Evolutionary conservation across 305 asterid species (phyloP), one percentile per base, ranked within the genome.

Genomic region (Fraxinus sp.): DNA sequence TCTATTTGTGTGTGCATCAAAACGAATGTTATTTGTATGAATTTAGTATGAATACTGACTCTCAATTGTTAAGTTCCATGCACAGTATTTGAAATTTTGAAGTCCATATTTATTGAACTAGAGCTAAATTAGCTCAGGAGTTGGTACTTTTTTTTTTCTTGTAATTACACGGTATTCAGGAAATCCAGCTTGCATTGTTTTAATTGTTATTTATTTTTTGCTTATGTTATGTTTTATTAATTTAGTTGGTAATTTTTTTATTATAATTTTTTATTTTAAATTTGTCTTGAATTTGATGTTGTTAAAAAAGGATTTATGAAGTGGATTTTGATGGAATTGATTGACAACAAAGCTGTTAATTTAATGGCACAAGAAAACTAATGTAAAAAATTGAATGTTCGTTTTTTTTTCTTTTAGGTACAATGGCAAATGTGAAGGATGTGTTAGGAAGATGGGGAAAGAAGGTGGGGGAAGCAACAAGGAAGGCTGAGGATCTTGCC

Each of bases 401-500:
- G 43, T 30, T 30, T 62, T 84, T 83, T 66, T 88, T 78, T 10
- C 79, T 82, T 78, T 68, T 83, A 93, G 97, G 89, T 81, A 91
- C 92, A 37, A 90, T 95, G 97, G 93, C 90, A 71, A 88, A 80
- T 81, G 94, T 92, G 73, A 93, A 93, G 89, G 97, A 87, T 87
- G 95, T 88, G 79, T 82, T 95, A 18, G 98, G 98, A 82, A 91
- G 88, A 91, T 93, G 97, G 98, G 92, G 97, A 86, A 95, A 88
- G 91, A 93, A 85, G 91, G 93, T 93, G 30, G 97, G 94, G 77
- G 98, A 95, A 91, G 98, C 97, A 46, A 86, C 96, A 2, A 91
- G 77, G 87, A 93, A 91, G 89, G 98, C 98, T 26, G 98, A 93
- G 89, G 97, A 93, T 86, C 64, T 95, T 77, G 98, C 98, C 1